Base-by-base conservation (phyloP, 2,329 filamentous ascomycete genomes). In the Coniochaeta pulveracea region DNA sequence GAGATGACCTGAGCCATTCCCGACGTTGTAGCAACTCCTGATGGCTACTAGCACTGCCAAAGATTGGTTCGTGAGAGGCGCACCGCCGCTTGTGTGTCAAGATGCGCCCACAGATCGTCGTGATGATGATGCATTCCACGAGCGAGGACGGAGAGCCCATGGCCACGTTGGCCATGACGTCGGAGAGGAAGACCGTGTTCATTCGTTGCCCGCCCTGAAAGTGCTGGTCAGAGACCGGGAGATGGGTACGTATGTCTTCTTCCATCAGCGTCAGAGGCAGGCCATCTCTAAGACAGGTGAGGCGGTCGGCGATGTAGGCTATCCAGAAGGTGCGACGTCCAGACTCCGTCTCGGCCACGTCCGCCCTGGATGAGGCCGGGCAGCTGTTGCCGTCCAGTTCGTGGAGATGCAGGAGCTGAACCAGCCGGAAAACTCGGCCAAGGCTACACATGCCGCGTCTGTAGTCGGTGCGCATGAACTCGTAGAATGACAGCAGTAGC, bases 341-440 rank as follows among this genome's bases (percentile, higher is more conserved):
- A 17, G 48, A 42, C 23, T 49, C 47, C 9, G 19, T 30, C n/a
- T 38, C 34, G 15, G 47, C 36, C 10, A 34, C 28, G 14, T 44
- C 40, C 6, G 36, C 36, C 18, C 12, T 19, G 19, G 12, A 14
- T 23, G 19, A n/a, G 15, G 18, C 9, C 19, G n/a, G n/a, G 4
- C 16, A n/a, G 7, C 18, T 17, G 31, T 19, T 26, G 6, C 26
- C 34, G 18, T 45, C 38, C 9, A 47, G 22, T 4, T 44, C 42
- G 17, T 45, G 36, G 2, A 47, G 28, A 3, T 38, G 37, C 1
- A 37, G 34, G 1, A 47, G 38, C 22, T 48, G 47, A 3, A 52
- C 55, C 37, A 53, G 47, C 3, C 50, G 50, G 30, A 54, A 55
- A 7, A 49, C 51, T 1, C 50, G 58, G 1, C 45, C 58, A 4